These are phyloP conservation scores for Rhamnella rubrinervis DNA, from an alignment of 331 rosid species.

Conservation along the genomic window DNA sequence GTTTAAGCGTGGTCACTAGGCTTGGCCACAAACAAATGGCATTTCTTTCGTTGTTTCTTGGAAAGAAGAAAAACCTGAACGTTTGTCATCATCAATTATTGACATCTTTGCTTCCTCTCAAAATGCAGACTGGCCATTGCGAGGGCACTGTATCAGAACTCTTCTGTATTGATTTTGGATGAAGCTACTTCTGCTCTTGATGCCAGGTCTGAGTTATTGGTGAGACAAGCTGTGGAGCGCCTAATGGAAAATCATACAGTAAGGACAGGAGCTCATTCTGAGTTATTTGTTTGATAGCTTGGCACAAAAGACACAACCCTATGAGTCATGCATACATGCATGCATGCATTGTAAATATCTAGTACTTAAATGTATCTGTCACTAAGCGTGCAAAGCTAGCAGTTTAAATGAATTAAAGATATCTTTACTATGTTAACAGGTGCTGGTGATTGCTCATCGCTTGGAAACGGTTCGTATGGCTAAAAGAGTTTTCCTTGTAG, in stretches of 20 bases:
- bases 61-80: background rate
- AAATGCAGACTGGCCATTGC: constrained; percentile 78
- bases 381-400: background rate
- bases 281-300: too few relatives aligned
- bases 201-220: constrained; percentile 71
- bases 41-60: too few relatives aligned
- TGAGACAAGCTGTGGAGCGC: constrained; percentile 69
- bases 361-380: background rate
- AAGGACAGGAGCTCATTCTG: constrained; percentile 11
- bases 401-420: background rate
- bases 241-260: constrained; percentile 85
- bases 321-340: too few relatives aligned
- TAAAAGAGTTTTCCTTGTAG: constrained; percentile 60
- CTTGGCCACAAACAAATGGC: too few relatives aligned
- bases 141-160: constrained; percentile 73
- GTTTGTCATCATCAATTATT: background rate
- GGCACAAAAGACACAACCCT: too few relatives aligned
- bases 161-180: constrained; percentile 74
- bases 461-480: constrained; percentile 88
- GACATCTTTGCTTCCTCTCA: constrained; percentile 14
- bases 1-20: constrained; percentile 3
- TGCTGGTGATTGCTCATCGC: constrained; percentile 89
- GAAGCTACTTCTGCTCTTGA: constrained; percentile 95
- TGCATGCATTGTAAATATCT: too few relatives aligned
- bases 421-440: constrained; percentile 35